Percentiles rank a stretch among this genome's conserved stretches.
phyloP scores from a whole-genome alignment of 2,329 filamentous ascomycete genomes.

The Bipolaris zeicola region DNA sequence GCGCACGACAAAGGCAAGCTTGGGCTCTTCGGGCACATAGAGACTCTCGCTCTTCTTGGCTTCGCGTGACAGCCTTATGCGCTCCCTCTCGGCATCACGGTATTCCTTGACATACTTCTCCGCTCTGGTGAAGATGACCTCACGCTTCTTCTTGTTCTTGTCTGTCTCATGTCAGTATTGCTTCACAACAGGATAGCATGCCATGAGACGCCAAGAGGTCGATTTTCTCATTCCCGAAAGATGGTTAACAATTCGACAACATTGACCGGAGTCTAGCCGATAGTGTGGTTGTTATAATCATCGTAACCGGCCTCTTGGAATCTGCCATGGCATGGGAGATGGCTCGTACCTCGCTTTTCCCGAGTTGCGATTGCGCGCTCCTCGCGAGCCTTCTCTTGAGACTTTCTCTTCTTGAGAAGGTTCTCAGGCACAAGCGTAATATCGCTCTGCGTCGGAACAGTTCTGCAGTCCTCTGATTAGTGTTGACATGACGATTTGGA shows the following conservation, averaged over 20 bases:
- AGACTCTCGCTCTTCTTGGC: conserved; percentile 92
- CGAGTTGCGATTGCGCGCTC: conserved; percentile 78
- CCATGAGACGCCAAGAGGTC: conserved; percentile 32
- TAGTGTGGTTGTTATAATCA: conserved; percentile 88
- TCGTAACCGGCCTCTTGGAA: conserved; percentile 46
- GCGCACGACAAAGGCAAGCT: conserved; percentile 96
- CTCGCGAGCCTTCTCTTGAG: conserved; percentile 97
- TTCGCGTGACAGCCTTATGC: conserved; percentile 87
- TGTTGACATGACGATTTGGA: conserved; percentile 56
- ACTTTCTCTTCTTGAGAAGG: conserved; percentile 99
- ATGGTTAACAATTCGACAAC: conserved; percentile 98
- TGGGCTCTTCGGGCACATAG: conserved; percentile 93
- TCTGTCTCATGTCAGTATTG: conserved; percentile 55
- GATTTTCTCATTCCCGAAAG: conserved; percentile 92
- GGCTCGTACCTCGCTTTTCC: conserved; percentile 85
- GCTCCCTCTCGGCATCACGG: conserved; percentile 97
- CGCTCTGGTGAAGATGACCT: conserved; percentile 99
- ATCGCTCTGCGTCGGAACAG: conserved; percentile 91
- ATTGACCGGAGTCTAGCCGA: conserved; percentile 97
- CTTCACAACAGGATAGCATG: conserved; percentile 8
- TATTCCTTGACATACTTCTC: conserved; percentile 99
- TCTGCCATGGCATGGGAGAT: conserved; percentile 20
- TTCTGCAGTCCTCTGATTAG: conserved; percentile 60
- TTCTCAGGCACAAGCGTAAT: conserved; percentile 94
- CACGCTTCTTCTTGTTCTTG: conserved; percentile 98